Base-by-base conservation (phyloP, 2,329 filamentous ascomycete species). In the Epichloe scottii region DNA sequence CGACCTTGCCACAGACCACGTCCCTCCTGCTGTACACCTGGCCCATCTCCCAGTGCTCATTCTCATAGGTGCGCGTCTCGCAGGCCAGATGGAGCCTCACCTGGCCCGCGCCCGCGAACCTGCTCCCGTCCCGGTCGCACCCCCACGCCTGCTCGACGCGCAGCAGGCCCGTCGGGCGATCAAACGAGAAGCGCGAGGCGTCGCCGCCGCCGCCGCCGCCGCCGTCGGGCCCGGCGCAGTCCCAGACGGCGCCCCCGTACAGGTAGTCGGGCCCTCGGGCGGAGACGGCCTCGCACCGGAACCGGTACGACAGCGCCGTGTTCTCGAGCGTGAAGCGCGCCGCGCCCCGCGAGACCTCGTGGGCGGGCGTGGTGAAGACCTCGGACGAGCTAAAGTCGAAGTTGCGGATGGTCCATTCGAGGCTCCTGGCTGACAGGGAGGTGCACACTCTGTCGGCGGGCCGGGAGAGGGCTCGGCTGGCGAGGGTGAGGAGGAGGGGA, bases 371-470 rank as follows among this genome's bases (percentile, higher is more conserved):
- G 12, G 23, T 8, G 11, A 23, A 17, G n/a, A n/a, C 5, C 12
- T 38, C 30, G 1, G 11, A 19, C 12, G 46, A 48, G 35, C 23
- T 30, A 19, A 35, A 44, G 15, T 44, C 48, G 40, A 49, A 49
- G 48, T 11, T 15, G 15, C n/a, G 33, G 17, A 49, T 42, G n/a
- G 26, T 41, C 48, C 48, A 49, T 15, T 33, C 26, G 39, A 44
- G n/a, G 0, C 30, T 12, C 17, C n/a, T 37, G 14, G 26, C n/a
- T 1, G 40, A 42, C 26, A n/a, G 17, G 7, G 40, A 15, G 5
- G 48, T 49, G 48, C 48, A 49, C n/a, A 49, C 30, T 17, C 35
- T 49, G 48, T 49, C 48, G 2, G 48, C 48, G 3, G 48, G 26
- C 5, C 48, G 48, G 39, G 39, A 49, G 26, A 37, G 10, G 1